phyloP scores from a whole-genome alignment of 2,329 filamentous ascomycete species.

The Didymella exigua region DNA sequence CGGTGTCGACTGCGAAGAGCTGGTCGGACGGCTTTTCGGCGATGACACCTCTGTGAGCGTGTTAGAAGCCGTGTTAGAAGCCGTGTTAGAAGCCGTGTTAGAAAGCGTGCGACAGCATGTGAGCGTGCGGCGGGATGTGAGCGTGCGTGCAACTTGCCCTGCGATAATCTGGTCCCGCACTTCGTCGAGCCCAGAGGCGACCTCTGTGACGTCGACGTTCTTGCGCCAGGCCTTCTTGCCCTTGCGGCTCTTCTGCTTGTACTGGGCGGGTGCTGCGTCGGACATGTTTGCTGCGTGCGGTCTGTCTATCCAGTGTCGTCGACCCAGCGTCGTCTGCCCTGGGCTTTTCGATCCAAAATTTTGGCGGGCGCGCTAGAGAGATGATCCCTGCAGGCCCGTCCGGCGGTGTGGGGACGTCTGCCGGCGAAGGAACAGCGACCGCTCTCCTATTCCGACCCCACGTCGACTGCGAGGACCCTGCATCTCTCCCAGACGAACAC shows the following conservation, averaged over 20 bases:
- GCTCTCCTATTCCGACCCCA: constrained; percentile 6
- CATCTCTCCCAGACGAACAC: constrained; percentile 7
- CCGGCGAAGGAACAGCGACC: constrained; percentile 1
- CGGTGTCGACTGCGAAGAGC: constrained; percentile 82
- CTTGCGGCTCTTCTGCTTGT: constrained; percentile 89
- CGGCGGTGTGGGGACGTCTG: constrained; percentile 12
- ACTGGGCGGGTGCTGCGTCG: constrained; percentile 72
- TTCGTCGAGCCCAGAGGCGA: constrained; percentile 80
- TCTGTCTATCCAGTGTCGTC: neutral
- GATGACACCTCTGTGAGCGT: constrained; percentile 72
- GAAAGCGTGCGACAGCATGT: too few species aligned
- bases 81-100: constrained; percentile 27
- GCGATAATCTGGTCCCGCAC: constrained; percentile 88
- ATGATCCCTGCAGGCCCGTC: constrained; percentile 1
- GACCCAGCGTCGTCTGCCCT: neutral
- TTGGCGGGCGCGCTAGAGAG: constrained; percentile 13
- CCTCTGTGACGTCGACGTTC: constrained; percentile 90
- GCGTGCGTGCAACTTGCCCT: constrained; percentile 64
- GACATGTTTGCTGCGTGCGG: constrained; percentile 8
- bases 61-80: constrained; percentile 27
- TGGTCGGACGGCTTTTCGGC: constrained; percentile 81
- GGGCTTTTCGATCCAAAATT: constrained; percentile 12
- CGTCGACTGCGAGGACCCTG: constrained; percentile 15
- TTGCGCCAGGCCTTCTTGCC: constrained; percentile 99
- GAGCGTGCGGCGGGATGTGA: neutral